Conservation (phyloP, 2,329 filamentous ascomycete species). For the Hymenotorrendiella dingleyae region DNA sequence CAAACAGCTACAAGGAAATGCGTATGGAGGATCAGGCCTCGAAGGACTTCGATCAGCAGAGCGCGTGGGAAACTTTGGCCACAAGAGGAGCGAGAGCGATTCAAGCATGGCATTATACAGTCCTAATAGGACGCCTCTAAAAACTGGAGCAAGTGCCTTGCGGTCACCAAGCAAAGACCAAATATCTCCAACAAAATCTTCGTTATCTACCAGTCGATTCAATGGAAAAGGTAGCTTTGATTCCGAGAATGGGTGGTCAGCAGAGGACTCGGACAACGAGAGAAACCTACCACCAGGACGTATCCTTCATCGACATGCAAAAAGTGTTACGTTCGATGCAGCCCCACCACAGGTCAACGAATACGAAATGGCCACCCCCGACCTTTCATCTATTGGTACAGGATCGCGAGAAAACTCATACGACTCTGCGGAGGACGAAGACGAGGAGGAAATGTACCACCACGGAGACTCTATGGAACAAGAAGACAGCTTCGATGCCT, state of each 20-base stretch:
- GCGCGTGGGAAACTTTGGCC: conserved; percentile 35
- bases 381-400: conserved; percentile 85
- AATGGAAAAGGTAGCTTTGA: conserved; percentile 60
- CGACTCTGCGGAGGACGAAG: conserved; percentile 74
- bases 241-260: conserved; percentile 62
- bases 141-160: conserved; percentile 25
- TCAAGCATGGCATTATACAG: conserved; percentile 53
- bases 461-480: conserved; percentile 51
- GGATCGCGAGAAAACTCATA: conserved; percentile 91
- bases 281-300: conserved; percentile 58
- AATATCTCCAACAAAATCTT: conserved; percentile 81
- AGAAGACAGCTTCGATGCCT: conserved; percentile 89
- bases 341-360: conserved; percentile 93
- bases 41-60: conserved; percentile 48
- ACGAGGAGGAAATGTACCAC: conserved; percentile 54
- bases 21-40: conserved; percentile 54
- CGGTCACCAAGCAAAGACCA: conserved; percentile 62
- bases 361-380: conserved; percentile 96
- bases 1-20: conserved; percentile 66
- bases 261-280: conserved; percentile 55
- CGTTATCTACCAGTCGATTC: conserved; percentile 63
- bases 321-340: conserved; percentile 95
- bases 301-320: conserved; percentile 74
- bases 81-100: conserved; percentile 52
- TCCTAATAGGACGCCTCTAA: conserved; percentile 37